These are phyloP conservation scores for Patellifolia procumbens DNA, from an alignment of 179 eudicot genomes.

Conservation along the genomic window DNA sequence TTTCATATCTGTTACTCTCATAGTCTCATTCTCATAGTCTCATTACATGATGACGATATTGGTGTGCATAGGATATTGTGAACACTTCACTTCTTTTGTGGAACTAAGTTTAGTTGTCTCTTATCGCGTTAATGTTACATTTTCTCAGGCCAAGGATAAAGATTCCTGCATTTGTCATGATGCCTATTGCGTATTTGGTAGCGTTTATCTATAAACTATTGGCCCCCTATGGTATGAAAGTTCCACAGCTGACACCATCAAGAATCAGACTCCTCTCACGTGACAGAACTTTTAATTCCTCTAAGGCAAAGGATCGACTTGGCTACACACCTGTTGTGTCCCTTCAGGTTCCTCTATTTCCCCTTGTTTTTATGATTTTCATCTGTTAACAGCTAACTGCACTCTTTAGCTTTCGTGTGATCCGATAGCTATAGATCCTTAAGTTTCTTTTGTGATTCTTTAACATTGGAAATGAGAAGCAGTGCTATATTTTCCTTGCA, in stretches of 20 bases:
- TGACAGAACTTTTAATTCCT: conserved; percentile 75
- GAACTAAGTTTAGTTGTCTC: neutral
- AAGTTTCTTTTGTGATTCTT: no score
- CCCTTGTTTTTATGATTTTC: neutral
- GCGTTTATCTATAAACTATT: conserved; percentile 69
- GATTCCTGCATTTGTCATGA: conserved; percentile 73
- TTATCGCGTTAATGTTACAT: conserved; percentile 31
- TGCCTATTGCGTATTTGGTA: conserved; percentile 91
- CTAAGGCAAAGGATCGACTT: conserved; percentile 89
- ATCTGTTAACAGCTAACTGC: no score
- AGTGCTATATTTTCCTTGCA: no score
- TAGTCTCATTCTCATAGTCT: no score
- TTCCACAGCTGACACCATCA: conserved; percentile 96
- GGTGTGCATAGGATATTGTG: neutral
- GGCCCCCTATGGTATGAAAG: conserved; percentile 95
- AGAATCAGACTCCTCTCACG: conserved; percentile 83
- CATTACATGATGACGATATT: neutral
- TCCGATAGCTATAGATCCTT: no score
- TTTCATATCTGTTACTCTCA: neutral
- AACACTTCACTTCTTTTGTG: neutral
- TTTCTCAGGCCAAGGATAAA: conserved; percentile 90
- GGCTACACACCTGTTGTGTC: conserved; percentile 94
- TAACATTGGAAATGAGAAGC: no score
- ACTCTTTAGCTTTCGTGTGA: no score
- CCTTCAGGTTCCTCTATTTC: conserved; percentile 58